Percentiles rank a stretch among this genome's conserved stretches.
These are phyloP conservation scores for Saturnispora halmiae DNA, from an alignment of 805 yeast species.

Conservation along the genomic window DNA sequence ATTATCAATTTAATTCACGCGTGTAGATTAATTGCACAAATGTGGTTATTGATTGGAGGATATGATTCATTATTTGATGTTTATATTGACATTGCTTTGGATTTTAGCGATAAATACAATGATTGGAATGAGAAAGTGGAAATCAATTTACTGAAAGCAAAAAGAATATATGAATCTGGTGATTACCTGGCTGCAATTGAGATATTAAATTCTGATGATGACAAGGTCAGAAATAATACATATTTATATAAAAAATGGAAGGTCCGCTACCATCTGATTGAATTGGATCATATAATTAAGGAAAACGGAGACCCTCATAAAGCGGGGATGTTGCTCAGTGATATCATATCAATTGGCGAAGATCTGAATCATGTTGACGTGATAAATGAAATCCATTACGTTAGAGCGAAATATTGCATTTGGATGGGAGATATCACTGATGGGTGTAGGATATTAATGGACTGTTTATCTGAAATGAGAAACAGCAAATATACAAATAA, in stretches of 20 bases:
- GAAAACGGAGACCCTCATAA: slow-evolving; percentile 28
- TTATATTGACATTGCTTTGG: slow-evolving; percentile 4
- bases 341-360: slow-evolving; percentile 25
- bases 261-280: slow-evolving; percentile 21
- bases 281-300: slow-evolving; percentile 2
- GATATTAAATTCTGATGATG: slow-evolving; percentile 6
- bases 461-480: slow-evolving; percentile 18
- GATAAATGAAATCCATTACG: slow-evolving; percentile 22
- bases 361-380: slow-evolving; percentile 28
- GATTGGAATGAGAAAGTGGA: slow-evolving; percentile 26
- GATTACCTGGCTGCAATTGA: neutral
- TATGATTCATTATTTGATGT: neutral
- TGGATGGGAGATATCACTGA: slow-evolving; percentile 15
- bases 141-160: slow-evolving; percentile 31
- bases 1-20: slow-evolving; percentile 4
- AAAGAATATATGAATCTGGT: neutral
- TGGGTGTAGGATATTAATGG: slow-evolving; percentile 19
- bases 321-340: slow-evolving; percentile 30
- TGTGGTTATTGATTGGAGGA: slow-evolving; percentile 9
- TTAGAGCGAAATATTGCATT: slow-evolving; percentile 18
- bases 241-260: slow-evolving; percentile 33
- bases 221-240: slow-evolving; percentile 21
- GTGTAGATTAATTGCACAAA: slow-evolving; percentile 6
- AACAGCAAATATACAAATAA: slow-evolving; percentile 28
- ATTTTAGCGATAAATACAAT: slow-evolving; percentile 24